Evolutionary conservation across 1,284 basidiomycete genomes (phyloP).

Genomic region (Trichosporon sp.): DNA sequence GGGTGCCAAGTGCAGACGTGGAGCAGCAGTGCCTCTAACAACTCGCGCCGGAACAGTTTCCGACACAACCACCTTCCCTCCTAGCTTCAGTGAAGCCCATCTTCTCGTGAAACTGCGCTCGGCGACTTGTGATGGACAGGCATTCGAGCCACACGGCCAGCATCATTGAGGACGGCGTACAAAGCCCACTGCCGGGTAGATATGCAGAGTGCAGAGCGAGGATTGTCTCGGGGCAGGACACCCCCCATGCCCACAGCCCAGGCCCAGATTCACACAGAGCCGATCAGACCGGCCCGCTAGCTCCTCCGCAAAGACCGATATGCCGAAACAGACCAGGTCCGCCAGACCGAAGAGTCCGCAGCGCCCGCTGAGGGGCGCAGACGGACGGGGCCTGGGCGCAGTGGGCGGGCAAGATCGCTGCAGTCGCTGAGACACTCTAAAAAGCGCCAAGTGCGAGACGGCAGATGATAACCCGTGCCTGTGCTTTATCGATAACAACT

Average conservation of each 20-base stretch:
- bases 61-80: no score
- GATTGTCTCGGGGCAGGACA: no score
- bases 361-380: not conserved
- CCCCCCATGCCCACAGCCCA: not conserved
- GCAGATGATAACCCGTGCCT: not conserved
- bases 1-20: no score
- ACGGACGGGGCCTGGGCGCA: not conserved
- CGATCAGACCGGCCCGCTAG: not conserved
- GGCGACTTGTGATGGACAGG: no score
- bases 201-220: no score
- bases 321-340: not conserved
- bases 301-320: not conserved
- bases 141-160: no score
- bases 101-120: no score
- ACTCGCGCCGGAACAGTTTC: no score
- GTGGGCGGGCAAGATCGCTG: not conserved
- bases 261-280: not conserved
- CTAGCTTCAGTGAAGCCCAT: no score
- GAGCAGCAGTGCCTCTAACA: no score
- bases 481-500: not conserved
- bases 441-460: not conserved
- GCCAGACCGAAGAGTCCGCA: not conserved
- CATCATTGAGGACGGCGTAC: no score
- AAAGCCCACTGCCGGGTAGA: no score
- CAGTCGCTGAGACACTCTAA: not conserved